Evolutionary conservation across 108 stramenopile species (phyloP), one percentile per base, ranked within the genome.

Genomic region (Stephanodiscus minutulus): DNA sequence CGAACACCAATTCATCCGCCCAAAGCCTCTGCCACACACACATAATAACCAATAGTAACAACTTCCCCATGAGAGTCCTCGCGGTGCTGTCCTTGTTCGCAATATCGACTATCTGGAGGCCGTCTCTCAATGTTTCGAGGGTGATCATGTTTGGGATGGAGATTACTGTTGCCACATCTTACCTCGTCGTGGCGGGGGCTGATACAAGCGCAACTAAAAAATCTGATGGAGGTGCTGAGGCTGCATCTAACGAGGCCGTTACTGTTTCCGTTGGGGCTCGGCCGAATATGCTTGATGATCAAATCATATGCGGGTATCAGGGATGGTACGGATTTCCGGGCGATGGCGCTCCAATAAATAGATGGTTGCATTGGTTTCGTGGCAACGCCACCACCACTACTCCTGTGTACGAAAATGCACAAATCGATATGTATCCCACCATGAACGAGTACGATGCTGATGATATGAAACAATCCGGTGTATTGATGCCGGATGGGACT

Each of bases 351-450:
- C 50, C 36, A 9, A 53, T 53, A 12, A 74, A 84, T 11, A 68
- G 72, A 52, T 84, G 83, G 83, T 59, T 39, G 13, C 83, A 84
- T 57, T 81, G 83, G 83, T 72, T 70, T 39, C 21, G 31, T 1
- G 27, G 10, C 25, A 27, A 27, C 29, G 21, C 20, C 27, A 15
- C 21, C 12, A 0, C 3, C 1, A 54, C 27, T 10, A 27, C 55
- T 61, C 74, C 83, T 31, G 8, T 28, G 13, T 47, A 21, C 18
- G 75, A 66, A 27, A 47, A 68, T 46, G 21, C 81, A 12, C 7
- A 49, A 37, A 57, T 84, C 36, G 79, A 84, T 24, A 54, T 81
- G 53, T 84, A 75, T 46, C 83, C 79, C 1, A 37, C 66, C 12
- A 67, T 50, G 49, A 53, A 61, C 12, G 79, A 84, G 25, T 84